Evolutionary conservation across 2,329 filamentous ascomycete genomes (phyloP), one percentile per base, ranked within the genome.

Genomic region (Hypoxylon sp.): DNA sequence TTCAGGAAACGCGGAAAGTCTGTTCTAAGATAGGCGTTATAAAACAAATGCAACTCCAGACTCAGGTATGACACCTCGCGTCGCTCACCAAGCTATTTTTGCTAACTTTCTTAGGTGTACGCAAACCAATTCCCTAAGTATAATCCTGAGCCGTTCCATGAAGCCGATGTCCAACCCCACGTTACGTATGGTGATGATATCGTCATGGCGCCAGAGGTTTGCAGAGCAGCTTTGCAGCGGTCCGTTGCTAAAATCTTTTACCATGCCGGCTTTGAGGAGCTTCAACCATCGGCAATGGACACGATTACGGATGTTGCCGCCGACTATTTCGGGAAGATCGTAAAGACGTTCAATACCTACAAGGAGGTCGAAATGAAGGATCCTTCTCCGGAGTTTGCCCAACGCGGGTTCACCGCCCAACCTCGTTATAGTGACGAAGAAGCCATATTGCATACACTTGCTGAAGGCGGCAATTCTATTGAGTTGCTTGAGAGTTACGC

Each of bases 11-110:
- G 0, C 87, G 95, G 70, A 98, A 97, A 75, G 86, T 99, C 28
- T 97, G 93, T 72, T 93, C 93, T 10, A 99, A 98, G 79, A 97
- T 99, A 75, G 90, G 92, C 50, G 93, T 99, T 65, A 95, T 99
- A 76, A 99, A 98, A 81, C 95, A 99, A 80, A 99, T 99, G 95
- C 95, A 99, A 79, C 88, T 98, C 56, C 95, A 99, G 77, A 92
- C 93, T 53, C 95, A 97, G 86, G 92, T 93, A 86, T 75, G 81
- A 39, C 6, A 50, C 34, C 6, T 6, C 28, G 5, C 28, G 30
- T 46, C n/a, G 28, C 28, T 34, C 51, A 44, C 49, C 49, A 24
- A 56, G 10, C 43, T 30, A 47, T 2, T 60, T 19, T 68, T 53
- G 67, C 74, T 78, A 58, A 78, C 64, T 22, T 61, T 0, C 20